Percentiles rank a stretch among this genome's conserved stretches.
Conservation (phyloP, 345 rosid genomes). For the Boechera divaricarpa region DNA sequence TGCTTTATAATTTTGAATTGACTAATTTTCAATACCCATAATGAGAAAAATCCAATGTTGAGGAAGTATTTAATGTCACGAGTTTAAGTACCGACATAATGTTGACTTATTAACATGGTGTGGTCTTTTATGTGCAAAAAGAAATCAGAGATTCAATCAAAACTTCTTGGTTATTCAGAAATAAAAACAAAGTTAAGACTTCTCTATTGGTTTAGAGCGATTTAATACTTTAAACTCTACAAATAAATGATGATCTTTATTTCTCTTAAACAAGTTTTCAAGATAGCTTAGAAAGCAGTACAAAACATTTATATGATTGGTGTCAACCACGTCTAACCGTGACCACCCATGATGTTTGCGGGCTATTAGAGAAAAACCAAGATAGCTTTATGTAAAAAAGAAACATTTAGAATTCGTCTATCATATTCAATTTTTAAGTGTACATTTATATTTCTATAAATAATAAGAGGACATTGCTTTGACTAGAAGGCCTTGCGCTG, state of each 20-base stretch:
- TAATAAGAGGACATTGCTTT: conserved; percentile 18
- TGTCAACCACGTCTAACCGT: background rate
- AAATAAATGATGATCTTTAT: background rate
- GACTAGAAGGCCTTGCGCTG: conserved; percentile 26
- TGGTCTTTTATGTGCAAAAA: background rate
- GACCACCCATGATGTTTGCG: background rate
- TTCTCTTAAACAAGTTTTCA: background rate
- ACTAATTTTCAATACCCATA: background rate
- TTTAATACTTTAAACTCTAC: background rate
- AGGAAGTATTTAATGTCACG: background rate
- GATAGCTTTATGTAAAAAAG: background rate
- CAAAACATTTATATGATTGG: background rate
- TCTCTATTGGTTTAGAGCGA: background rate
- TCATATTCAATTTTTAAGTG: background rate
- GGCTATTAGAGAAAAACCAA: background rate
- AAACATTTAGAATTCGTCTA: background rate
- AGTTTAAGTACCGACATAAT: background rate
- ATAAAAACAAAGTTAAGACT: background rate
- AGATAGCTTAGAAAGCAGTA: background rate
- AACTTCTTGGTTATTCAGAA: background rate
- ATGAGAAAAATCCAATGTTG: conserved; percentile 1
- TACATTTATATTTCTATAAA: background rate
- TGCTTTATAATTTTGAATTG: background rate
- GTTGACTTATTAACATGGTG: background rate
- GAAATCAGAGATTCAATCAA: background rate